A percentile compares a stretch with the other conserved stretches of the same genome.
Conservation (phyloP, 176 grass and related monocot species). For the Carex littledalei region DNA sequence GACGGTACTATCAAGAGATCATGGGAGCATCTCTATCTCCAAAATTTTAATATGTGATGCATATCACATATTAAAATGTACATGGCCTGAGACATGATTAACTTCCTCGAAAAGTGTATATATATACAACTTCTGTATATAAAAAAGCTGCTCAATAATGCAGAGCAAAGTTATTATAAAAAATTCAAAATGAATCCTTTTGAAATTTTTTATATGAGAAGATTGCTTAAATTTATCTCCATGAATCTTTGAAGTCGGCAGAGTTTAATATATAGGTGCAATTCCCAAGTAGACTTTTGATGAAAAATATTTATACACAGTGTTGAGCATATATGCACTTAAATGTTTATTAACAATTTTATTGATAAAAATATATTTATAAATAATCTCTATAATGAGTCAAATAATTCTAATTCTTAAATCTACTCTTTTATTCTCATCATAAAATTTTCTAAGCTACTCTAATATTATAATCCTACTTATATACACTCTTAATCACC, state of each 20-base stretch:
- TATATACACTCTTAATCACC: no score
- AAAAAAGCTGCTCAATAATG: neutral
- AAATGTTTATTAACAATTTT: no score
- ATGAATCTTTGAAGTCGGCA: neutral
- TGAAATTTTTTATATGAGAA: neutral
- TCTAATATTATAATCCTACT: no score
- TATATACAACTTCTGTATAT: neutral
- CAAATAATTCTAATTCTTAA: no score
- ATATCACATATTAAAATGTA: neutral
- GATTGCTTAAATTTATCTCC: neutral
- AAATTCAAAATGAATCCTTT: neutral
- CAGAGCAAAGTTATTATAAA: neutral
- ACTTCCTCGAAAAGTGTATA: neutral
- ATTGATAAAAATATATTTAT: no score
- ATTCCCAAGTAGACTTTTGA: neutral
- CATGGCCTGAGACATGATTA: neutral
- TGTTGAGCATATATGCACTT: neutral
- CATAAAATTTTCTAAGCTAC: no score
- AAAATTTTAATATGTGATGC: neutral
- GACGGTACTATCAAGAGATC: no score
- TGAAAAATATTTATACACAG: neutral
- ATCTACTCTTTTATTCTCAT: no score
- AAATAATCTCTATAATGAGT: no score
- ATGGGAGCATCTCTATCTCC: no score
- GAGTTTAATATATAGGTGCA: neutral